A percentile compares a stretch with the other conserved stretches of the same genome.
Evolutionary conservation across 225 moss, liverwort and hornwort genomes (phyloP).

Genomic region (Thuidium tamariscinum): DNA sequence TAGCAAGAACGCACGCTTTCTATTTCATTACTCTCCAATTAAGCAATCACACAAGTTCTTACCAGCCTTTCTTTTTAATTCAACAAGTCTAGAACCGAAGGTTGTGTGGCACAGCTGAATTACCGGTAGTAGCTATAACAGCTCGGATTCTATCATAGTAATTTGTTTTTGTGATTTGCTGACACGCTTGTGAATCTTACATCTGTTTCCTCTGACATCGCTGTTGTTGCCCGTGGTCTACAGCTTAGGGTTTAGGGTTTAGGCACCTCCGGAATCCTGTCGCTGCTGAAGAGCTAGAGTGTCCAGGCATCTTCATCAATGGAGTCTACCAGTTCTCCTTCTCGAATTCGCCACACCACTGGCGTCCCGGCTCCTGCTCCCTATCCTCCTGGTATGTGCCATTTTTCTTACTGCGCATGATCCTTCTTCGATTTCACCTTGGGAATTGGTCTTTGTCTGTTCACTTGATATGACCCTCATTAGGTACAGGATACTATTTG

Average conservation of each 20-base stretch:
- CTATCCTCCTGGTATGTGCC: constrained; percentile 19
- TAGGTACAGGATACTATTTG: background rate
- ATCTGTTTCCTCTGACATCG: background rate
- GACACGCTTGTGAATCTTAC: background rate
- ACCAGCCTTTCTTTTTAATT: background rate
- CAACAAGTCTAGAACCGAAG: background rate
- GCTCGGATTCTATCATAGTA: background rate
- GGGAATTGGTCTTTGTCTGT: background rate
- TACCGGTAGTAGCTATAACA: background rate
- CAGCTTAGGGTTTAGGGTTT: constrained; percentile 3
- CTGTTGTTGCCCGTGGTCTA: background rate
- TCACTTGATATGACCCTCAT: background rate
- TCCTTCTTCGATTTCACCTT: background rate
- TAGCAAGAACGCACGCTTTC: background rate
- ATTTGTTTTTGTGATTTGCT: background rate
- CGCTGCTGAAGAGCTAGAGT: background rate
- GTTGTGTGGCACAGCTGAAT: background rate
- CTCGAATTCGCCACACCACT: constrained; percentile 17
- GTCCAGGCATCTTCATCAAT: background rate
- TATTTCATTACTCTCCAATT: background rate
- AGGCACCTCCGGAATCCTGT: background rate
- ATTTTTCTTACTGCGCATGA: background rate
- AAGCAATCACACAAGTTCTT: background rate
- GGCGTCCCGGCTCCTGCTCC: constrained; percentile 6
- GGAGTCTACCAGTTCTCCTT: background rate